phyloP scores from a whole-genome alignment of 2,329 filamentous ascomycete species.

The Colletotrichum liaoningense region DNA sequence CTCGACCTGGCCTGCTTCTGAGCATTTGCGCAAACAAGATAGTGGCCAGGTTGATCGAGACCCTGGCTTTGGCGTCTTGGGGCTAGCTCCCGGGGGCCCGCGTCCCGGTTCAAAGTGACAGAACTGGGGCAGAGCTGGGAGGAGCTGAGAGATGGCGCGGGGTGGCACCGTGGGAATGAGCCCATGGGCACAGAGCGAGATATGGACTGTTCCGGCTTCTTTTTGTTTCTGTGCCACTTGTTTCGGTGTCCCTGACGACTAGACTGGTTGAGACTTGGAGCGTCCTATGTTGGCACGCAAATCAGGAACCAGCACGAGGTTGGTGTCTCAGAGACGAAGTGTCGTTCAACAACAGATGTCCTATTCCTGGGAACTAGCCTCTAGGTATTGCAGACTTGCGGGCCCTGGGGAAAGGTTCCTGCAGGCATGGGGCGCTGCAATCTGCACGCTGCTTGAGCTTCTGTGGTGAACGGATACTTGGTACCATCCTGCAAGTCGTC shows the following conservation, averaged over 20 bases:
- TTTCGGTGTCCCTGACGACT: not conserved
- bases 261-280: not conserved
- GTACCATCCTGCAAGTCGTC: not conserved
- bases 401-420: not conserved
- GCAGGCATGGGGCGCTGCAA: not conserved
- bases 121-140: constrained; percentile 1
- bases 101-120: not conserved
- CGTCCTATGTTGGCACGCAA: not conserved
- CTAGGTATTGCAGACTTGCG: not conserved
- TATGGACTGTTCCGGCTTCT: not conserved
- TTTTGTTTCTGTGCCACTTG: not conserved
- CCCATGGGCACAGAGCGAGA: not conserved
- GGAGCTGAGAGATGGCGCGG: not conserved
- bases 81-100: constrained; percentile 11
- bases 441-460: not conserved
- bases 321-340: not conserved
- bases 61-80: not conserved
- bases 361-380: not conserved
- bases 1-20: not conserved
- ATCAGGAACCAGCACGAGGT: not conserved
- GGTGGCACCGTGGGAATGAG: not conserved
- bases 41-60: not conserved
- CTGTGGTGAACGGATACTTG: not conserved
- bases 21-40: not conserved
- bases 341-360: not conserved